Evolutionary conservation across 352 stramenopile species (phyloP), one percentile per base, ranked within the genome.

Genomic region (Phytophthora melonis): DNA sequence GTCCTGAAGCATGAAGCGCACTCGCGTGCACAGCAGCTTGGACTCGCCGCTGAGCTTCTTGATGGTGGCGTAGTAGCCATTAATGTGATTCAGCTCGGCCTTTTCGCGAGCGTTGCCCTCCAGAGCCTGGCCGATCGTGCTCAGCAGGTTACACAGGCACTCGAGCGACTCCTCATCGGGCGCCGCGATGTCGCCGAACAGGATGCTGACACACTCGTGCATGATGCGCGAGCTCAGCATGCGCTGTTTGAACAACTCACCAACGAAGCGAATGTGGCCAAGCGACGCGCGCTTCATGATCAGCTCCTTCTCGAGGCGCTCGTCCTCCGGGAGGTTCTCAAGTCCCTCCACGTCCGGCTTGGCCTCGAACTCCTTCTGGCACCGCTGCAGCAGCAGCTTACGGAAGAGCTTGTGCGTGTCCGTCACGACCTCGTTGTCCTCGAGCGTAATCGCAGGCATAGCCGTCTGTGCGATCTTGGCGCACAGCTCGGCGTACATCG

Each of bases 401-500:
- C 97, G 97, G 78, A 99, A 99, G 14, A 97, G 81, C 79, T 99
- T 99, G 61, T 92, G 74, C 32, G 86, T 91, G 60, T 92, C 84
- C 14, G 79, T 63, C 7, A 87, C 88, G 16, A 93, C 89, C 54
- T 89, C 73, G n/a, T 83, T 74, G 58, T 88, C 70, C 8, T 75
- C 79, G 50, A 97, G 80, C 9, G 91, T 88, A 47, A 97, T 85
- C 5, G 82, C 81, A 6, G 88, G 81, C 84, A 97, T 93, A 41
- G 91, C 88, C 36, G 93, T 96, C 63, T 91, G 88, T 10, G 92
- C 82, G 59, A 99, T 90, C 60, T 98, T 98, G 8, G 88, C 83
- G 70, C 96, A 99, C 7, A 99, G 82, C 70, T 97, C 87, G 14
- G 96, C 97, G 71, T 99, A 99, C 94, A 99, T 98, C 25, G 91